A percentile compares a stretch with the other conserved stretches of the same genome.
Conservation (phyloP, 2,329 filamentous ascomycete species). For the Botryotinia globosa region DNA sequence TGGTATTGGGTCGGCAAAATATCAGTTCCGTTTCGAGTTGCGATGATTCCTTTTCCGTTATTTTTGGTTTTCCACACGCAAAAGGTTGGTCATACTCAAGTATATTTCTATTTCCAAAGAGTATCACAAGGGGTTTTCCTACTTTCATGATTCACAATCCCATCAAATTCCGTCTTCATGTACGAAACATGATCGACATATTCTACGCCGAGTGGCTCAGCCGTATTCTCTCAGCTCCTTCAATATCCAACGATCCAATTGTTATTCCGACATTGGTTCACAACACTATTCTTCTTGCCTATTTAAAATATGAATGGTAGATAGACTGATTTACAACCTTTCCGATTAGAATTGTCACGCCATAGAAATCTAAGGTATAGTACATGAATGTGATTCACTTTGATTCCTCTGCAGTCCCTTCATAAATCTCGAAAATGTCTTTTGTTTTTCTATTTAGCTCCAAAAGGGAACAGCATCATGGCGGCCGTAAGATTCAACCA, state of each 20-base stretch:
- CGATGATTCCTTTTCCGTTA: neutral
- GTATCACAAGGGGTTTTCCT: neutral
- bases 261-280: neutral
- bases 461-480: constrained; percentile 11
- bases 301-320: neutral
- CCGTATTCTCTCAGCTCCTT: neutral
- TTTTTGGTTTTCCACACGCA: neutral
- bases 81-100: constrained; percentile 6
- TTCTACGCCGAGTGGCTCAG: constrained; percentile 15
- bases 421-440: constrained; percentile 13
- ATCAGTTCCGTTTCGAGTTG: constrained; percentile 2
- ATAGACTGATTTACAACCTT: neutral
- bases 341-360: neutral
- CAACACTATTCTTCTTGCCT: neutral
- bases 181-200: constrained; percentile 8
- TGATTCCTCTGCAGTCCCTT: neutral
- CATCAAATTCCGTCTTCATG: neutral
- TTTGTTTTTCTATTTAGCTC: constrained; percentile 13
- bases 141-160: neutral
- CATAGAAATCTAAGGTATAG: neutral
- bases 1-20: neutral
- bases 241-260: neutral
- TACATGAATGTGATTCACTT: constrained; percentile 6
- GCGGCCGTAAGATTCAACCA: constrained; percentile 8
- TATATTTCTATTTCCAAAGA: constrained; percentile 2